A percentile compares a stretch with the other conserved stretches of the same genome.
phyloP scores from a whole-genome alignment of 1,284 basidiomycete species.

The Cystobasidium pallidum region DNA sequence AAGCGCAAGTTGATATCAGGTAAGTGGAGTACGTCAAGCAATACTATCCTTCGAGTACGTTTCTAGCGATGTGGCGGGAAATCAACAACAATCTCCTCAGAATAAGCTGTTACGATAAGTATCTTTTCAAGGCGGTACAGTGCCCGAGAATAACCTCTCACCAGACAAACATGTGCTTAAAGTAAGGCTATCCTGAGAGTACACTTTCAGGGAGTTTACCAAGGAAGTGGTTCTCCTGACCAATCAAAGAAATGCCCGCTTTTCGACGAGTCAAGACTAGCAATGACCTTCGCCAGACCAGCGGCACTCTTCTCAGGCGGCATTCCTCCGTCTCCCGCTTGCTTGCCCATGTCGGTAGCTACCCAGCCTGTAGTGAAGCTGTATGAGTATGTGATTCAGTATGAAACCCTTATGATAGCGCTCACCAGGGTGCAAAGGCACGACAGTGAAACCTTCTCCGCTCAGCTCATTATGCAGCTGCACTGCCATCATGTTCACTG shows the following conservation, averaged over 20 bases:
- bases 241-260: slow-evolving; percentile 20
- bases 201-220: too few species aligned
- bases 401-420: neutral
- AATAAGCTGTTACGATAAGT: too few species aligned
- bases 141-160: too few species aligned
- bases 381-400: neutral
- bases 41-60: too few species aligned
- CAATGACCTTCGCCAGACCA: slow-evolving; percentile 18
- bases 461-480: slow-evolving; percentile 28
- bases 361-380: slow-evolving; percentile 18
- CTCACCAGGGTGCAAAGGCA: slow-evolving; percentile 23
- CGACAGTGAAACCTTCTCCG: slow-evolving; percentile 8
- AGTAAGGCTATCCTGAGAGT: too few species aligned
- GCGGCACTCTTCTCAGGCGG: slow-evolving; percentile 14
- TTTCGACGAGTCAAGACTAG: slow-evolving; percentile 12
- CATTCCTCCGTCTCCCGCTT: slow-evolving; percentile 19
- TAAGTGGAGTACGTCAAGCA: too few species aligned
- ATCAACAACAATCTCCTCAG: too few species aligned
- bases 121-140: too few species aligned
- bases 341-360: slow-evolving; percentile 22
- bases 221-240: slow-evolving; percentile 12
- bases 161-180: too few species aligned
- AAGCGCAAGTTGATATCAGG: too few species aligned
- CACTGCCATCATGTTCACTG: slow-evolving; percentile 25
- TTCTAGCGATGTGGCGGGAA: too few species aligned